Conservation (phyloP, 169 alveolate genomes). For the Theileria parva region DNA sequence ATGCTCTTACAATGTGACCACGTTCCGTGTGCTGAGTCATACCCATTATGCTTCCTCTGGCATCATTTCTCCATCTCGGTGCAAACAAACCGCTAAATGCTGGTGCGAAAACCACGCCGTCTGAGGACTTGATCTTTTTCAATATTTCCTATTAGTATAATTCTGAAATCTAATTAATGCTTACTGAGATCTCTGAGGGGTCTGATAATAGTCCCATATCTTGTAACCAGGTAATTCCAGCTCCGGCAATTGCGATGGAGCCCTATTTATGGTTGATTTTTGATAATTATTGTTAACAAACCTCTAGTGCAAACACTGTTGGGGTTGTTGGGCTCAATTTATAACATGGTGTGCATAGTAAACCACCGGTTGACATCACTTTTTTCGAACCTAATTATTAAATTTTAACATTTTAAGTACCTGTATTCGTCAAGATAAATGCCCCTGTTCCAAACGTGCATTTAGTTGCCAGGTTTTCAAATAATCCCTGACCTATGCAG, state of each 20-base stretch:
- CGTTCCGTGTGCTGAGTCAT: slow-evolving; percentile 82
- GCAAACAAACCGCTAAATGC: slow-evolving; percentile 91
- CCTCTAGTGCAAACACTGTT: slow-evolving; percentile 87
- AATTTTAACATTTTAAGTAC: neutral
- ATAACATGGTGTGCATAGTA: slow-evolving; percentile 89
- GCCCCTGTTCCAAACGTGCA: slow-evolving; percentile 95
- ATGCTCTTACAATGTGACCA: slow-evolving; percentile 87
- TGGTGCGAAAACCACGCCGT: slow-evolving; percentile 91
- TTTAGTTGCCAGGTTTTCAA: slow-evolving; percentile 84
- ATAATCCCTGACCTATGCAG: slow-evolving; percentile 86
- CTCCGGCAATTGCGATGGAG: slow-evolving; percentile 92
- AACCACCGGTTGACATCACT: slow-evolving; percentile 81
- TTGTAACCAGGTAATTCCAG: slow-evolving; percentile 87
- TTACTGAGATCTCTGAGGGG: slow-evolving; percentile 74
- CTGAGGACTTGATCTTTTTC: slow-evolving; percentile 76
- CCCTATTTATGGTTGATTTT: slow-evolving; percentile 73
- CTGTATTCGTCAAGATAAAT: slow-evolving; percentile 86
- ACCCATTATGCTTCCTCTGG: slow-evolving; percentile 89
- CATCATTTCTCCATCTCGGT: slow-evolving; percentile 93
- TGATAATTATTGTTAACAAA: neutral
- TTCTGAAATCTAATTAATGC: neutral
- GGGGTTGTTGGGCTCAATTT: slow-evolving; percentile 72
- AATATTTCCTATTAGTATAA: slow-evolving; percentile 49
- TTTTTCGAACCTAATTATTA: slow-evolving; percentile 73
- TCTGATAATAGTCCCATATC: slow-evolving; percentile 69